phyloP scores from a whole-genome alignment of 768 basidiomycete species.

The Amanita rubescens region DNA sequence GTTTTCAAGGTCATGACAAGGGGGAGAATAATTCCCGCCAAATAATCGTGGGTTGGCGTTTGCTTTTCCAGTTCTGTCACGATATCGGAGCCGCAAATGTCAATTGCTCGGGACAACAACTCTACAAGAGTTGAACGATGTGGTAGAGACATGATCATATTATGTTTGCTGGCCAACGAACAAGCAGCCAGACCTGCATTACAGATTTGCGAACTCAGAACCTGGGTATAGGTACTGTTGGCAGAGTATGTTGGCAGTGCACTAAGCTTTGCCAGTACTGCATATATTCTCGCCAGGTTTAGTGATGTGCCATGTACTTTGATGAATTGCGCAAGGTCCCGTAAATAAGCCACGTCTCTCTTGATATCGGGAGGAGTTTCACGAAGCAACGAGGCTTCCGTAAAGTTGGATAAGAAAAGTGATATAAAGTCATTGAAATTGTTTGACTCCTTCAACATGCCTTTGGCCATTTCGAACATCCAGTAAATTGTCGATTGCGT shows the following conservation, averaged over 20 bases:
- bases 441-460: constrained; percentile 46
- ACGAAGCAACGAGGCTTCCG: constrained; percentile 41
- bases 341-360: constrained; percentile 43
- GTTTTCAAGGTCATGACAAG: constrained; percentile 49
- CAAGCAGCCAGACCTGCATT: constrained; percentile 40
- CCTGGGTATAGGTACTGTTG: constrained; percentile 42
- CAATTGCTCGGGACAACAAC: constrained; percentile 36
- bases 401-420: constrained; percentile 46
- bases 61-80: constrained; percentile 50
- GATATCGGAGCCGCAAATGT: constrained; percentile 45
- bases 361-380: constrained; percentile 38
- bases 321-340: constrained; percentile 49
- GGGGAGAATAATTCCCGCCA: constrained; percentile 60
- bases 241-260: constrained; percentile 40
- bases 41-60: constrained; percentile 47
- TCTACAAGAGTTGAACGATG: constrained; percentile 33
- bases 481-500: constrained; percentile 33
- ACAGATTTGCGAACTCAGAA: constrained; percentile 39
- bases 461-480: constrained; percentile 47
- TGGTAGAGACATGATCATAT: constrained; percentile 30
- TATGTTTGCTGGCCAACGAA: constrained; percentile 35
- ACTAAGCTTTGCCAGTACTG: constrained; percentile 39
- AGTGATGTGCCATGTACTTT: constrained; percentile 38
- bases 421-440: constrained; percentile 34
- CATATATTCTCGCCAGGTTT: constrained; percentile 54